A percentile compares a stretch with the other conserved stretches of the same genome.
phyloP scores from a whole-genome alignment of 768 basidiomycete species.

The Mycena rosella region DNA sequence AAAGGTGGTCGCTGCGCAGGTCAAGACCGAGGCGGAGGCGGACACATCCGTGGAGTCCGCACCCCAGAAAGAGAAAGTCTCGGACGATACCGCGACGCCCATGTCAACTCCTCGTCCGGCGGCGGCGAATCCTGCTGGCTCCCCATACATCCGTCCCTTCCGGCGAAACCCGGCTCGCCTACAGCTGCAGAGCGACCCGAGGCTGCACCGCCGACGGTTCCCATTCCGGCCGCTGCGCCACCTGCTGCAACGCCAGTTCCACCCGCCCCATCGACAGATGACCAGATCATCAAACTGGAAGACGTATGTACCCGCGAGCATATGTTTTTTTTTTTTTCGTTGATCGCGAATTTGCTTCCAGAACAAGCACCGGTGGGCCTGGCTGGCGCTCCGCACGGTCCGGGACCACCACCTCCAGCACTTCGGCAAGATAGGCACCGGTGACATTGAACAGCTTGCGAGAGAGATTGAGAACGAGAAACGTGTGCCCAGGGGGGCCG shows the following conservation, averaged over 20 bases:
- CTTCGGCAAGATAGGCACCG: constrained; percentile 86
- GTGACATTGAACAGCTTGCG: constrained; percentile 71
- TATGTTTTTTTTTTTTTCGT: neutral
- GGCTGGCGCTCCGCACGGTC: constrained; percentile 84
- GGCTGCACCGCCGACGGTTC: constrained; percentile 10
- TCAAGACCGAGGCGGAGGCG: constrained; percentile 30
- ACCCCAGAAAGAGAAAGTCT: constrained; percentile 31
- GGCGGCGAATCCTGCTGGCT: constrained; percentile 47
- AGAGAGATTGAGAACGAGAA: constrained; percentile 66
- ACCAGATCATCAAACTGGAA: constrained; percentile 33
- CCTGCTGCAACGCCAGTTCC: constrained; percentile 45
- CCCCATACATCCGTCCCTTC: constrained; percentile 77
- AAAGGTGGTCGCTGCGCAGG: constrained; percentile 40
- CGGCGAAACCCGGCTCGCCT: constrained; percentile 73
- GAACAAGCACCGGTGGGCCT: constrained; percentile 84
- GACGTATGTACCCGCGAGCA: constrained; percentile 31
- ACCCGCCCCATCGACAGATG: constrained; percentile 41
- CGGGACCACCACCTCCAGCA: constrained; percentile 81
- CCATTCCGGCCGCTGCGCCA: constrained; percentile 39
- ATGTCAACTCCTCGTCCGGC: constrained; percentile 46
- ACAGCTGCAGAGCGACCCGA: neutral
- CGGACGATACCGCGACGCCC: constrained; percentile 40
- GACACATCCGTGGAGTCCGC: constrained; percentile 31
- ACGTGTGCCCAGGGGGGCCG: constrained; percentile 55
- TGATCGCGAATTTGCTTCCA: constrained; percentile 40